Conservation (phyloP, 108 stramenopile genomes). For the Asterionellopsis glacialis region DNA sequence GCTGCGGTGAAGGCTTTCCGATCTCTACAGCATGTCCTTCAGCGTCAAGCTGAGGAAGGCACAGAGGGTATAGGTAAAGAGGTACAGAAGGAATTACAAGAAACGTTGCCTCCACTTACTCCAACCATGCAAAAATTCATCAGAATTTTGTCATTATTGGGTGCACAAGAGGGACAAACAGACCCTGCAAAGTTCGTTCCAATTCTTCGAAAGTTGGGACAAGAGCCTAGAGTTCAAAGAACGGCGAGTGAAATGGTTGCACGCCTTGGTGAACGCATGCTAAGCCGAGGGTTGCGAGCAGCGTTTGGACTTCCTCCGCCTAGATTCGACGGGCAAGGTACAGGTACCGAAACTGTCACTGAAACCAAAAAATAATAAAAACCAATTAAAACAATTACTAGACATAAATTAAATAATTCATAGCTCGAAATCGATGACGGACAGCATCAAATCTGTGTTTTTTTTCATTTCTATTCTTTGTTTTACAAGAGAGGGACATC, state of each 20-base stretch:
- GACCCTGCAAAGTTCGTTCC: slow-evolving; percentile 61
- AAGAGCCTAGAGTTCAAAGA: slow-evolving; percentile 65
- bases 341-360: slow-evolving; percentile 1
- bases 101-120: slow-evolving; percentile 58
- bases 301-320: slow-evolving; percentile 73
- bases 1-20: slow-evolving; percentile 64
- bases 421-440: no score
- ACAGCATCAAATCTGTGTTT: no score
- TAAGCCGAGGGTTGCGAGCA: slow-evolving; percentile 66
- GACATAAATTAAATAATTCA: no score
- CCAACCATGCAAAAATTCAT: slow-evolving; percentile 63
- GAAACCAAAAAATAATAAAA: not conserved
- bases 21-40: slow-evolving; percentile 40
- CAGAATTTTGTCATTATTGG: slow-evolving; percentile 50
- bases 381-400: no score
- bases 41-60: slow-evolving; percentile 9
- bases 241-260: slow-evolving; percentile 70
- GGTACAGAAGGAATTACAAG: slow-evolving; percentile 29
- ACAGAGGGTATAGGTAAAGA: slow-evolving; percentile 19
- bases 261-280: slow-evolving; percentile 56
- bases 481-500: no score
- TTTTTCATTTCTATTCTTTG: no score
- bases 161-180: slow-evolving; percentile 30
- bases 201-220: slow-evolving; percentile 60
- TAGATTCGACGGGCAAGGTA: slow-evolving; percentile 14